These are phyloP conservation scores for Capronia epimyces DNA, from an alignment of 2,329 filamentous ascomycete species.

Conservation along the genomic window DNA sequence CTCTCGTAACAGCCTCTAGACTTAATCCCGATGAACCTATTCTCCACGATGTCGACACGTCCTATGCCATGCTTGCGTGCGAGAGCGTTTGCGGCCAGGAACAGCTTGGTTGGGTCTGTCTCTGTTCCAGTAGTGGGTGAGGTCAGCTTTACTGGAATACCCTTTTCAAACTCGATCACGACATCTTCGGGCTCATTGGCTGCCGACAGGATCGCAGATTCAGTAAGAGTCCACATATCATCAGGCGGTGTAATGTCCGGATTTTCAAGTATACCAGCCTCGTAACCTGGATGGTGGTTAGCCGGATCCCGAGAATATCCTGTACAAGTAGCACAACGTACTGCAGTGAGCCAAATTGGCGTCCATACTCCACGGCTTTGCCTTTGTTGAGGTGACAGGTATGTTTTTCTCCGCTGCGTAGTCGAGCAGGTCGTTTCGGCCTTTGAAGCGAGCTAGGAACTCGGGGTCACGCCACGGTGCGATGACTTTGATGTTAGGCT, in stretches of 20 bases:
- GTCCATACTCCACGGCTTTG: slow-evolving; percentile 59
- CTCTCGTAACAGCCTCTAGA: slow-evolving; percentile 46
- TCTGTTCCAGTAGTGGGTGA: slow-evolving; percentile 54
- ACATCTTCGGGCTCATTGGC: slow-evolving; percentile 67
- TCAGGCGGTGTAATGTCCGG: slow-evolving; percentile 56
- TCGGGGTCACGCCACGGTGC: slow-evolving; percentile 46
- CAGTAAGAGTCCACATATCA: slow-evolving; percentile 74
- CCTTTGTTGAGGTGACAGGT: slow-evolving; percentile 28
- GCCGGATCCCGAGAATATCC: not conserved
- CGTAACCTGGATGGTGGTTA: slow-evolving; percentile 55
- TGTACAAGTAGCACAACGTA: not conserved
- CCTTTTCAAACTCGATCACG: slow-evolving; percentile 66
- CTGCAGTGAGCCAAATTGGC: not conserved
- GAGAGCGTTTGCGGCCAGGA: slow-evolving; percentile 52
- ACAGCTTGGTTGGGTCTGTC: slow-evolving; percentile 67
- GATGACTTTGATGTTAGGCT: slow-evolving; percentile 44
- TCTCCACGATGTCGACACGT: slow-evolving; percentile 74
- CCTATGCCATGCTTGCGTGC: slow-evolving; percentile 69
- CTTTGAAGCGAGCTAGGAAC: slow-evolving; percentile 47
- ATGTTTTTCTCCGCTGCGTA: slow-evolving; percentile 38
- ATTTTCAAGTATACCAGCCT: slow-evolving; percentile 67
- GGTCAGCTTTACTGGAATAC: slow-evolving; percentile 64
- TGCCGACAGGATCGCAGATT: slow-evolving; percentile 31
- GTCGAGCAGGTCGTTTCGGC: slow-evolving; percentile 46
- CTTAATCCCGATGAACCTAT: slow-evolving; percentile 75